Evolutionary conservation across 306 rosid species (phyloP), one percentile per base, ranked within the genome.

Genomic region (Fragaria iinumae): DNA sequence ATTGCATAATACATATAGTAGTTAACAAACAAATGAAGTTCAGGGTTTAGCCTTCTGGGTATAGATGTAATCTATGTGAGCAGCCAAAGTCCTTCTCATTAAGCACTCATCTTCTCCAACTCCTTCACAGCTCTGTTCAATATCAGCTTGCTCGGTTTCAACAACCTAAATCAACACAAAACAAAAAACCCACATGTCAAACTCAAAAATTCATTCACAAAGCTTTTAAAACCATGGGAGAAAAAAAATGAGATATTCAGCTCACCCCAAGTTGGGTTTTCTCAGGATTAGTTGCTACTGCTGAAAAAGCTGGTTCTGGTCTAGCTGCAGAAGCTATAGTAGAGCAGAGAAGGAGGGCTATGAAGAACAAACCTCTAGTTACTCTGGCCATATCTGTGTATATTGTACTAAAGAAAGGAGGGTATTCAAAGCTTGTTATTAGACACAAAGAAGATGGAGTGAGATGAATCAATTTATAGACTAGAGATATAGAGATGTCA

Each of bases 31-130:
- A 39, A 45, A 67, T 21, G 5, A 60, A 66, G 69, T 50, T 89
- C 78, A 90, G 63, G 97, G 96, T 39, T 89, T 83, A 45, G 59
- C 79, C 57, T 93, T 89, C 85, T 90, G 92, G 47, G 97, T 90
- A 73, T 93, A 93, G 82, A 93, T 88, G 62, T 93, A 93, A 57
- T 93, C 97, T 4, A 85, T 67, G 68, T 93, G 97, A 69, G 97
- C 97, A 57, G 80, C 90, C 74, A 90, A 83, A 57, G 96, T 90
- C 85, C 91, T 87, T 78, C 93, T 86, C 89, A 86, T 87, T 79
- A 93, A 83, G 70, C 96, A 93, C 67, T 89, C 97, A 16, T 90
- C 97, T 84, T 86, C 85, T 11, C 62, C 82, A 79, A 80, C 70
- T 11, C 91, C 92, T 55, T 87, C 87, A 77, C 97, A 93, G 83